These are phyloP conservation scores for Geranomyces michiganensis DNA, from an alignment of 192 early-diverging fungal species.

Conservation along the genomic window DNA sequence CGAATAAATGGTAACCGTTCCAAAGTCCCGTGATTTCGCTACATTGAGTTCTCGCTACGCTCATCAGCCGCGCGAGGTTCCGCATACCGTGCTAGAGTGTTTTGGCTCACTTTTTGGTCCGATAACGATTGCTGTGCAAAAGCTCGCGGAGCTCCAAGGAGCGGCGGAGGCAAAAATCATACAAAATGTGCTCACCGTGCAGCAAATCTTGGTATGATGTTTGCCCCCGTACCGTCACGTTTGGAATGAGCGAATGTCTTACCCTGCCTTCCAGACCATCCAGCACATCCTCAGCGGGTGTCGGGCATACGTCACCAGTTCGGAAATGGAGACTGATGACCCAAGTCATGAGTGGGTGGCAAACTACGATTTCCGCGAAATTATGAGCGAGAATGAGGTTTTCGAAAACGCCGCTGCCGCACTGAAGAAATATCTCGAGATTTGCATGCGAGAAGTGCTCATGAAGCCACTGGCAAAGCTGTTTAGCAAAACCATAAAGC, in stretches of 20 bases:
- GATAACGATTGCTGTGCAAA: not conserved
- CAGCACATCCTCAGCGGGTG: not conserved
- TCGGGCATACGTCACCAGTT: not conserved
- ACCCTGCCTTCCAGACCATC: not conserved
- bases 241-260: not conserved
- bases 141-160: not conserved
- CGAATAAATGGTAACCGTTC: not conserved
- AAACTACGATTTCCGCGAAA: slow-evolving; percentile 22
- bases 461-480: slow-evolving; percentile 33
- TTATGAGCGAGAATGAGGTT: slow-evolving; percentile 14
- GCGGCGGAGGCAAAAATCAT: not conserved
- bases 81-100: not conserved
- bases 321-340: slow-evolving; percentile 22
- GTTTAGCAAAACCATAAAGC: slow-evolving; percentile 24
- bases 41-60: not conserved
- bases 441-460: slow-evolving; percentile 27
- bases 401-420: slow-evolving; percentile 2
- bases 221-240: not conserved
- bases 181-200: slow-evolving; percentile 15
- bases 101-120: slow-evolving; percentile 7
- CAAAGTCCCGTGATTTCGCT: not conserved
- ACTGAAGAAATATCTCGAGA: slow-evolving; percentile 24
- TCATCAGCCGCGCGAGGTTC: not conserved
- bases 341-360: slow-evolving; percentile 28
- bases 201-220: slow-evolving; percentile 15